Evolutionary conservation across 257 asterid genomes (phyloP).

Genomic region (Solanum etuberosum): DNA sequence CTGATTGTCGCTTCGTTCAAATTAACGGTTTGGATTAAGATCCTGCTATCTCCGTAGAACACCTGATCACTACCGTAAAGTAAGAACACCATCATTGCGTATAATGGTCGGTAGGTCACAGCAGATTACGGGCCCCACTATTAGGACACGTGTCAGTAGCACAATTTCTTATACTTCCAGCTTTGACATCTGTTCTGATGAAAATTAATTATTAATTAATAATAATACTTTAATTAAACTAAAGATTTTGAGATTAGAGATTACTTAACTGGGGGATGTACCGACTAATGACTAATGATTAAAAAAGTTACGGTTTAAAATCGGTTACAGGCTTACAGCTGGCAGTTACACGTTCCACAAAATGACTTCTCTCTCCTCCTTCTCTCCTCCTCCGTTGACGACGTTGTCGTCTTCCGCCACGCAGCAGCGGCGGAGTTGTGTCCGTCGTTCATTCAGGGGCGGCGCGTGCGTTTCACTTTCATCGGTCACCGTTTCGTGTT

Average conservation of each 20-base stretch:
- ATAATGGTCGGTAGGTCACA: not conserved
- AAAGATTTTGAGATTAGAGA: not conserved
- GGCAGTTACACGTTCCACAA: conserved; percentile 14
- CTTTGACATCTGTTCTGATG: not conserved
- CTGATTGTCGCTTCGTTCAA: not conserved
- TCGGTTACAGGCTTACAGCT: conserved; percentile 3
- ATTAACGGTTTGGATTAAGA: not conserved
- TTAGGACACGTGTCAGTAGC: accelerated
- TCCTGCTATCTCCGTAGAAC: not conserved
- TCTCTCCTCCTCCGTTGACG: conserved; percentile 12
- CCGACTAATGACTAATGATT: not conserved
- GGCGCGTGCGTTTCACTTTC: conserved; percentile 7
- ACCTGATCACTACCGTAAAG: not conserved
- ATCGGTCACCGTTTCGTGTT: conserved; percentile 17
- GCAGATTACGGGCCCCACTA: not conserved
- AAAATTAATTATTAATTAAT: not conserved
- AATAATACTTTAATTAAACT: not conserved
- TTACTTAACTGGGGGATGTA: not conserved
- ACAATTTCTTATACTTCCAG: not conserved
- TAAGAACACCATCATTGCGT: not conserved
- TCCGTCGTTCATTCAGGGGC: not conserved
- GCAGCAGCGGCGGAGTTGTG: conserved; percentile 1
- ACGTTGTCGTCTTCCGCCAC: conserved; percentile 6
- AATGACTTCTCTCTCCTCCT: conserved; percentile 36
- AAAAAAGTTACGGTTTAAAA: not conserved